Percentiles rank a stretch among this genome's conserved stretches.
Evolutionary conservation across 805 yeast genomes (phyloP).

Genomic region (Wickerhamomyces subpelliculosus): DNA sequence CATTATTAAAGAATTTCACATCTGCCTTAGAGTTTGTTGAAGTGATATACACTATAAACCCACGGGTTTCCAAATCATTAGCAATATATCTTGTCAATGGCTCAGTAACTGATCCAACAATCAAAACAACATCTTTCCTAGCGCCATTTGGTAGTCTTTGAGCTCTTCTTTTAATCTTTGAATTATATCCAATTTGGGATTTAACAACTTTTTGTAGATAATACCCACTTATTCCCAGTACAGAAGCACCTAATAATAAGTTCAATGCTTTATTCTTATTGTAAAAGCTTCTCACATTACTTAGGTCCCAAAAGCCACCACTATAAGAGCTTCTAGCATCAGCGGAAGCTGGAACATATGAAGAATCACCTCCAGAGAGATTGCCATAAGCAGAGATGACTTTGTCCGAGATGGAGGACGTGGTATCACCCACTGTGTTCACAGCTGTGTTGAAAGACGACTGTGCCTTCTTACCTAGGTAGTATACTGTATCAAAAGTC

Average conservation of each 20-base stretch:
- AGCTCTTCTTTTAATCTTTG: constrained; percentile 40
- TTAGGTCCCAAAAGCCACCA: background rate
- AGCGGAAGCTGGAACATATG: too few species aligned
- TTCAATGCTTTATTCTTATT: background rate
- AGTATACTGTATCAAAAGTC: constrained; percentile 13
- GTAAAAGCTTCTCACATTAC: background rate
- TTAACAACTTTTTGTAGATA: background rate
- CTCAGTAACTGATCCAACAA: constrained; percentile 73
- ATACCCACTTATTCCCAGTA: background rate
- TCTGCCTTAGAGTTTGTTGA: constrained; percentile 28
- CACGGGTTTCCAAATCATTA: constrained; percentile 67
- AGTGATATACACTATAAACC: constrained; percentile 75
- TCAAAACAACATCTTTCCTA: constrained; percentile 64
- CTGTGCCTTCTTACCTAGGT: constrained; percentile 5
- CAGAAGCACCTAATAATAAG: background rate
- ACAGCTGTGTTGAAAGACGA: background rate
- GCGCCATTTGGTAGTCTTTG: constrained; percentile 61
- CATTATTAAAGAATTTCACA: constrained; percentile 42
- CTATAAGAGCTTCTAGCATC: background rate
- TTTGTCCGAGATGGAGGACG: background rate
- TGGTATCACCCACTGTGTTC: background rate
- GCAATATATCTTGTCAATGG: constrained; percentile 66
- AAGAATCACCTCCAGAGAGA: background rate
- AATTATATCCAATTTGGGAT: background rate
- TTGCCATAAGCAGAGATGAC: background rate